A percentile compares a stretch with the other conserved stretches of the same genome.
These are phyloP conservation scores for Basipetospora sp. DNA, from an alignment of 2,329 filamentous ascomycete genomes.

Conservation along the genomic window DNA sequence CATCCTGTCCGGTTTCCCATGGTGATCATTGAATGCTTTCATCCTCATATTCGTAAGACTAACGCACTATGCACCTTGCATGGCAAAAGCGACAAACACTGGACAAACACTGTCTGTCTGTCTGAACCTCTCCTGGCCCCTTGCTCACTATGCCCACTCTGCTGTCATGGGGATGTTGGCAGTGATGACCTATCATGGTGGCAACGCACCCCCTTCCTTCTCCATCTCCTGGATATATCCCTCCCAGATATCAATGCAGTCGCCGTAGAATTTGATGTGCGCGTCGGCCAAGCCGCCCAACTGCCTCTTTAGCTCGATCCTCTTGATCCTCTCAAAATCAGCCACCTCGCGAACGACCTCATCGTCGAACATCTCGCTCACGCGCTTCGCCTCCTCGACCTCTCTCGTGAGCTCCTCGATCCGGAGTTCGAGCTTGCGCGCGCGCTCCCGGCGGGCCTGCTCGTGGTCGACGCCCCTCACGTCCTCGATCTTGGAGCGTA, in stretches of 20 bases:
- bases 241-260: constrained; percentile 74
- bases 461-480: constrained; percentile 94
- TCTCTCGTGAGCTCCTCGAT: constrained; percentile 84
- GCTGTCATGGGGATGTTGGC: too few species aligned
- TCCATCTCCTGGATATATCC: constrained; percentile 81
- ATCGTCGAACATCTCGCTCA: constrained; percentile 85
- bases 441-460: constrained; percentile 69
- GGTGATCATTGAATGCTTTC: too few species aligned
- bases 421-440: constrained; percentile 78
- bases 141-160: constrained; percentile 5
- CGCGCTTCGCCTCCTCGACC: constrained; percentile 74
- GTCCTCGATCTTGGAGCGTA: constrained; percentile 89
- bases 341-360: constrained; percentile 84
- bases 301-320: constrained; percentile 77
- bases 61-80: too few species aligned
- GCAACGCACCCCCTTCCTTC: constrained; percentile 32
- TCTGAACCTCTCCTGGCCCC: too few species aligned
- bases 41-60: too few species aligned
- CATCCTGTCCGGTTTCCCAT: too few species aligned
- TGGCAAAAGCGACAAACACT: too few species aligned
- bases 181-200: constrained; percentile 2
- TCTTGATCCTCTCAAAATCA: constrained; percentile 95
- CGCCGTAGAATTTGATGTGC: constrained; percentile 74
- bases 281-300: constrained; percentile 70
- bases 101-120: too few species aligned